These are phyloP conservation scores for Trichosanthes cucumerina DNA, from an alignment of 306 rosid species.

Conservation along the genomic window DNA sequence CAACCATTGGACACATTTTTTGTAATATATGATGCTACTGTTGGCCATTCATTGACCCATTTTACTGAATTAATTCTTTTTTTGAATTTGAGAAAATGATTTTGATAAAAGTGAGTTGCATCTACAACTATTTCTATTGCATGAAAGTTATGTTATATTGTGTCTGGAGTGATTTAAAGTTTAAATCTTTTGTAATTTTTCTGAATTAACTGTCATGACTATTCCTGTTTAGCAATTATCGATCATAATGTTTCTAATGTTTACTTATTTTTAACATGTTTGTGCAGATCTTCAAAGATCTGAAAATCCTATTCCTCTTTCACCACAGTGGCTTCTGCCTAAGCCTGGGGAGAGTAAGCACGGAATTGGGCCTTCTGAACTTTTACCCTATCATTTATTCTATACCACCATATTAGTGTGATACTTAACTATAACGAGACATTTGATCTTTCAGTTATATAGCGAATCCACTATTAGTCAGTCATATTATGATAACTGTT, in stretches of 20 bases:
- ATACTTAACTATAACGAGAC: neutral
- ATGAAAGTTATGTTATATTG: neutral
- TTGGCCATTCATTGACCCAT: neutral
- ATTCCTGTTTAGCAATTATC: neutral
- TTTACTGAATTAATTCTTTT: neutral
- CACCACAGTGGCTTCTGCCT: slow-evolving; percentile 94
- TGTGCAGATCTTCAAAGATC: slow-evolving; percentile 63
- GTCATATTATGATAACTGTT: neutral
- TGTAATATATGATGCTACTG: neutral
- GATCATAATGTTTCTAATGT: neutral
- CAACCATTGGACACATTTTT: neutral
- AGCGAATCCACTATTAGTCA: neutral
- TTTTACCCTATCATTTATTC: neutral
- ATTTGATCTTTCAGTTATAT: neutral
- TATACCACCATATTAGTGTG: slow-evolving; percentile 1
- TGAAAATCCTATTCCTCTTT: slow-evolving; percentile 86
- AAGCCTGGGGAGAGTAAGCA: slow-evolving; percentile 77
- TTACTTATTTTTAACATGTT: slow-evolving; percentile 2
- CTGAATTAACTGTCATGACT: neutral
- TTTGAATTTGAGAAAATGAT: neutral
- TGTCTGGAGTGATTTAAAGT: neutral
- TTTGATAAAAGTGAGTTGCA: neutral
- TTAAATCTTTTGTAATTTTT: neutral
- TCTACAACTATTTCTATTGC: neutral
- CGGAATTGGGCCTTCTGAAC: slow-evolving; percentile 42